Evolutionary conservation across 495 filamentous ascomycete species (phyloP), one percentile per base, ranked within the genome.

Genomic region (Tuber calosporum): DNA sequence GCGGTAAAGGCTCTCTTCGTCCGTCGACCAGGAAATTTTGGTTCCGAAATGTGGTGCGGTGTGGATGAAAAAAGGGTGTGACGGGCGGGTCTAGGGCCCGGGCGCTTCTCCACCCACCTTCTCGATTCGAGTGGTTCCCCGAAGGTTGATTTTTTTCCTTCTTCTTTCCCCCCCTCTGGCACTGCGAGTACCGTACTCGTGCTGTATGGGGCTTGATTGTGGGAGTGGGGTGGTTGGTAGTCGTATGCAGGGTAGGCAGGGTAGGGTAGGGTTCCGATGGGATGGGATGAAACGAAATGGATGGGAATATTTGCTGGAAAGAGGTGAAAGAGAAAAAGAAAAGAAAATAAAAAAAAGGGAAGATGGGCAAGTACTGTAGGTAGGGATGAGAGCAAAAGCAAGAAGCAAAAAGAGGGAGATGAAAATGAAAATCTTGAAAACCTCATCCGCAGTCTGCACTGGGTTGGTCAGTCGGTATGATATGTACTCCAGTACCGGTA

Each of bases 261-360:
- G 48, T 30, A 13, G 48, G 48, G 48, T 30, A 15, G 48, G 48
- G 22, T n/a, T 48, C 45, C 17, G 45, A 58, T 58, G n/a, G 48
- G 48, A 58, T 58, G 30, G 45, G 45, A 48, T 26, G 6, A 9
- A 2, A 26, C 9, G 22, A 53, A 53, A 53, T 20, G 45, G 70
- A 67, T 62, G 70, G 43, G 36, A n/a, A 72, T 11, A 22, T 45
- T 45, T 48, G 2, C 0, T 43, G n/a, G 70, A 19, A n/a, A 72
- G 7, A 39, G 45, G 39, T 40, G 68, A 30, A 53, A 53, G 45
- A 7, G 8, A 26, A 3, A 58, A 5, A 13, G 20, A 26, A 26
- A 30, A 1, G 15, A 30, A 58, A 15, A 58, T 13, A 15, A 15
- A 2, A 30, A 26, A 58, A 48, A 8, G 45, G 45, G 20, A 48